Conservation (phyloP, 2,329 filamentous ascomycete genomes). For the Lojkania enalia region DNA sequence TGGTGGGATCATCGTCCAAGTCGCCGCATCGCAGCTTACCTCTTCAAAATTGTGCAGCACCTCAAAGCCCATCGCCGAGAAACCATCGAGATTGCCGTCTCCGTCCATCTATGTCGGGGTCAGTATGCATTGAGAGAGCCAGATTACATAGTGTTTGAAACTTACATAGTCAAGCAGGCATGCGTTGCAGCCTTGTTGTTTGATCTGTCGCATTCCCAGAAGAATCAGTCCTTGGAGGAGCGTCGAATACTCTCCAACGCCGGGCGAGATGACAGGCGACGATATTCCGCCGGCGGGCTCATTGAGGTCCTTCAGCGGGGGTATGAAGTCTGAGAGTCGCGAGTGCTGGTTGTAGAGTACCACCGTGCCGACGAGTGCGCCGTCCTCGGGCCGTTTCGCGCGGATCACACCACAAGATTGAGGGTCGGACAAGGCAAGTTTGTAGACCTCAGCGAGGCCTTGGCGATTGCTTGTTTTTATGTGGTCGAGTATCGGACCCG, state of each 20-base stretch:
- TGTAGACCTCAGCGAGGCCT: slow-evolving; percentile 79
- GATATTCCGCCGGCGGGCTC: slow-evolving; percentile 74
- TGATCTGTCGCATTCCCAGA: slow-evolving; percentile 81
- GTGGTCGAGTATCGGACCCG: slow-evolving; percentile 72
- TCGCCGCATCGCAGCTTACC: slow-evolving; percentile 68
- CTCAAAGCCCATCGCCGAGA: slow-evolving; percentile 79
- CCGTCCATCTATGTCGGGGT: slow-evolving; percentile 61
- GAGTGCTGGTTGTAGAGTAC: slow-evolving; percentile 76
- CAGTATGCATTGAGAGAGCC: slow-evolving; percentile 20
- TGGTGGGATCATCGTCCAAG: slow-evolving; percentile 61
- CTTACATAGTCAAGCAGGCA: slow-evolving; percentile 81
- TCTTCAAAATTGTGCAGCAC: slow-evolving; percentile 81
- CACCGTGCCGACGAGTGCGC: slow-evolving; percentile 73
- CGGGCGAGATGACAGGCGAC: slow-evolving; percentile 73
- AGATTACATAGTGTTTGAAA: slow-evolving; percentile 17
- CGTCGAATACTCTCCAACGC: slow-evolving; percentile 68
- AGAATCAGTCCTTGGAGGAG: slow-evolving; percentile 78
- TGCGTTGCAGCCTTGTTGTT: slow-evolving; percentile 72
- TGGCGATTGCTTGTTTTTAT: slow-evolving; percentile 74
- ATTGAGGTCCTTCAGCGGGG: slow-evolving; percentile 63
- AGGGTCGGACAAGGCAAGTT: slow-evolving; percentile 70
- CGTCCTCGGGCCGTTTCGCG: slow-evolving; percentile 71
- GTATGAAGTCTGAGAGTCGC: slow-evolving; percentile 69
- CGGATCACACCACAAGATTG: slow-evolving; percentile 79
- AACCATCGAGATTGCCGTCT: slow-evolving; percentile 72